A percentile compares a stretch with the other conserved stretches of the same genome.
phyloP scores from a whole-genome alignment of 768 basidiomycete genomes.

The Suillus brevipes region DNA sequence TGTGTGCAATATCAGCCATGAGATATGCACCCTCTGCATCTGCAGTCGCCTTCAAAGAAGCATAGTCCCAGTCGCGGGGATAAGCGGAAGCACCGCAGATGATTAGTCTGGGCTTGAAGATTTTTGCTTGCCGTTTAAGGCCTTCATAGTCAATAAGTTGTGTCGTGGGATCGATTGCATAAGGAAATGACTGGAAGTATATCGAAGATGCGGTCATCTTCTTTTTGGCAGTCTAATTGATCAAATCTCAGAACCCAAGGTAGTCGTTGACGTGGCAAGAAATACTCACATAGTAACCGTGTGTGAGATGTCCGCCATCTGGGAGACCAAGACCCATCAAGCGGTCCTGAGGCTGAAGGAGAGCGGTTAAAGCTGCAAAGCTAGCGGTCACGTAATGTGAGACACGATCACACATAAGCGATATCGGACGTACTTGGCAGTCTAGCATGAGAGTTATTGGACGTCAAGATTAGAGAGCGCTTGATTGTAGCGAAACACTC shows the following conservation, averaged over 20 bases:
- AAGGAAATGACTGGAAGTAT: conserved; percentile 99
- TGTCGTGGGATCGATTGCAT: conserved; percentile 76
- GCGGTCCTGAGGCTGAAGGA: conserved; percentile 95
- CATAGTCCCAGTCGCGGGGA: conserved; percentile 98
- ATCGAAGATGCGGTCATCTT: conserved; percentile 99
- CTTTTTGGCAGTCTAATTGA: conserved; percentile 87
- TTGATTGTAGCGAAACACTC: conserved; percentile 33
- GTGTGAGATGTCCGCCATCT: conserved; percentile 96
- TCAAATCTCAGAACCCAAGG: conserved; percentile 6
- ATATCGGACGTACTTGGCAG: conserved; percentile 71
- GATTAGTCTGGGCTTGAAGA: conserved; percentile 93
- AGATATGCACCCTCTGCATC: conserved; percentile 89
- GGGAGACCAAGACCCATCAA: conserved; percentile 99
- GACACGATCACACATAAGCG: background rate
- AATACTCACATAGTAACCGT: conserved; percentile 86
- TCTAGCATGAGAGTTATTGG: conserved; percentile 42
- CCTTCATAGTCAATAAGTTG: conserved; percentile 88
- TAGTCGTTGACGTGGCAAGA: background rate
- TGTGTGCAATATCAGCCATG: conserved; percentile 98
- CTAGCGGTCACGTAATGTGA: conserved; percentile 39
- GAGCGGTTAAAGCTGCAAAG: conserved; percentile 95
- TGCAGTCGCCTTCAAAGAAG: conserved; percentile 73
- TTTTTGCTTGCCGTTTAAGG: conserved; percentile 81
- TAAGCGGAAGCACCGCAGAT: conserved; percentile 99
- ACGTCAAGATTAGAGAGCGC: conserved; percentile 18